These are phyloP conservation scores for Mycosarcoma maydis DNA, from an alignment of 1,284 basidiomycete species.

Conservation along the genomic window DNA sequence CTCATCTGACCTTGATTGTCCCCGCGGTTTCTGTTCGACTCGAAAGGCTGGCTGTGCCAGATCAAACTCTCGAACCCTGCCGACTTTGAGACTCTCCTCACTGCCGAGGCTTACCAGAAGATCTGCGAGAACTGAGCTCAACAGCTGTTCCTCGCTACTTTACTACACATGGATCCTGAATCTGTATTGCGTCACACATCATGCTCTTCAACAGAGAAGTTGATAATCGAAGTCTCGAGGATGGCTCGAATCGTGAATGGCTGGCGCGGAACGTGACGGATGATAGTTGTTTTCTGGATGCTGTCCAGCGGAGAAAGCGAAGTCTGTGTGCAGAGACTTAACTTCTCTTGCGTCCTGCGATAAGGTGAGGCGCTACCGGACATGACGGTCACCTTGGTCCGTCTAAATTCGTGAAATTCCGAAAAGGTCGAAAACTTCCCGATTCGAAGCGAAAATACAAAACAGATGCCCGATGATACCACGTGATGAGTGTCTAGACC, in stretches of 20 bases:
- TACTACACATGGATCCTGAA: not conserved
- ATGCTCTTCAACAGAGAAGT: constrained; percentile 21
- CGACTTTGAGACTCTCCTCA: constrained; percentile 80
- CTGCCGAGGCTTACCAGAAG: constrained; percentile 79
- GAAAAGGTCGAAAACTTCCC: not conserved
- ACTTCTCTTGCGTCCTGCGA: not conserved
- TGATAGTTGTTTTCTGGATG: not conserved
- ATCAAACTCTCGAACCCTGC: constrained; percentile 81
- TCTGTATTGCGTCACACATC: constrained; percentile 1
- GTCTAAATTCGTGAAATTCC: not conserved
- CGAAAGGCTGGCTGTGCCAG: constrained; percentile 92
- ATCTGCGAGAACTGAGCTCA: constrained; percentile 46
- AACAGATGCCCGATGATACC: not conserved
- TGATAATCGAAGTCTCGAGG: not conserved
- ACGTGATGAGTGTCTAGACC: too few relatives aligned
- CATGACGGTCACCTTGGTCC: not conserved
- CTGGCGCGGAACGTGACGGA: too few relatives aligned
- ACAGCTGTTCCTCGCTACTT: not conserved
- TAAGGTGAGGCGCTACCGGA: constrained; percentile 13
- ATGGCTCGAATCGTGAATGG: too few relatives aligned
- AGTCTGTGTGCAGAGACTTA: not conserved
- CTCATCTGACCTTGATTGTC: too few relatives aligned
- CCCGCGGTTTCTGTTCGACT: not conserved
- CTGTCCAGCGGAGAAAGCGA: too few relatives aligned
- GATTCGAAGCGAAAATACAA: constrained; percentile 3